Evolutionary conservation across 2,329 filamentous ascomycete species (phyloP), one percentile per base, ranked within the genome.

Genomic region (Monosporascus sp.): DNA sequence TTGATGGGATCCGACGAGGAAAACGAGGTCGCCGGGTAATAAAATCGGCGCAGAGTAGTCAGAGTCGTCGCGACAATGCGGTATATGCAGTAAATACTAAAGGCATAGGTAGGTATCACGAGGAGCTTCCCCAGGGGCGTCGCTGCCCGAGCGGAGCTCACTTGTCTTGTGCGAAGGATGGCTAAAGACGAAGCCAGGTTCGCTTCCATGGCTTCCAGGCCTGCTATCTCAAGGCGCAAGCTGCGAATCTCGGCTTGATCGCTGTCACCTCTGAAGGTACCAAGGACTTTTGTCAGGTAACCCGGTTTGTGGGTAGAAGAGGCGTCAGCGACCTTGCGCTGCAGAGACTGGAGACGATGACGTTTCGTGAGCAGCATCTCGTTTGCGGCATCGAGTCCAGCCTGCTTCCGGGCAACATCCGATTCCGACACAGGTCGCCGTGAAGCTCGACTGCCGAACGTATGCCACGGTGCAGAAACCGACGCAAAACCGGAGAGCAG

Each of bases 401-500:
- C 84, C 66, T 91, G 84, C 67, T 93, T 94, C 48, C 90, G 81
- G 48, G 82, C 76, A 47, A 96, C 80, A 59, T 93, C 88, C 9
- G 82, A 77, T 49, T 95, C 89, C 0, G 86, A 85, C 18, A 91
- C 82, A 3, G 81, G 81, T 31, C 80, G 77, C 49, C 73, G 74
- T 9, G 71, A 65, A 46, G 82, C 74, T 39, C 80, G 81, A 31
- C 84, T 83, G 24, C 84, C 81, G 70, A 95, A 90, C 1, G 83
- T 89, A 65, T 95, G 88, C 89, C 90, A 96, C 1, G 91, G 84
- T 1, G 88, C 87, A 24, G 88, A 92, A 36, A 95, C 88, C n/a
- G 89, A 89, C 6, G 90, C 90, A 63, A 95, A 96, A 0, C 90
- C 90, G 6, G 90, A 90, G n/a, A 96, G 75, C 15, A 92, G 79